phyloP scores from a whole-genome alignment of 352 stramenopile species.

The Globisporangium heterothallicum region DNA sequence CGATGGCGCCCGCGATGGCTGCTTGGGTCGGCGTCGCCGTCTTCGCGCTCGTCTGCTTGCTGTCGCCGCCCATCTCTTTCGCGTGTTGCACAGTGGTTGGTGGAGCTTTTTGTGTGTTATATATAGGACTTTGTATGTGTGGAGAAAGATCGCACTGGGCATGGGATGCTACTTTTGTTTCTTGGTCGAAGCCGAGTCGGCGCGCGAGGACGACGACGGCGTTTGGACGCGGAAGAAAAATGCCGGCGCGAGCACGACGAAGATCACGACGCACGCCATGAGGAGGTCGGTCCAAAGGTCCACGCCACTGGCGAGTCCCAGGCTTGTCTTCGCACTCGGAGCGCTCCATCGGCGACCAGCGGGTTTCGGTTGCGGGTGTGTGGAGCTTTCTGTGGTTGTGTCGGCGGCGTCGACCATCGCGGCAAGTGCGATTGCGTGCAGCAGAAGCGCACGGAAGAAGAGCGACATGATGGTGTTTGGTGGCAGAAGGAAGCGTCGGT shows the following conservation, averaged over 20 bases:
- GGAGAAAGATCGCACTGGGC: not conserved
- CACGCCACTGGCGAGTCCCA: not conserved
- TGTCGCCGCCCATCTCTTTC: not conserved
- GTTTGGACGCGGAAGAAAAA: slow-evolving; percentile 42
- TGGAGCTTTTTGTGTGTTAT: not conserved
- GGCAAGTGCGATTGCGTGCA: no score
- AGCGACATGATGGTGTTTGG: no score
- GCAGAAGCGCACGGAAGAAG: no score
- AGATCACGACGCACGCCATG: slow-evolving; percentile 52
- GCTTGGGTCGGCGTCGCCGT: slow-evolving; percentile 41
- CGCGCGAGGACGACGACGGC: not conserved
- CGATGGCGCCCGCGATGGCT: slow-evolving; percentile 51
- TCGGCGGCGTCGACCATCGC: no score
- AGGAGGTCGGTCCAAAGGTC: slow-evolving; percentile 54
- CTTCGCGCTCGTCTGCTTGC: slow-evolving; percentile 13
- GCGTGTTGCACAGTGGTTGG: not conserved
- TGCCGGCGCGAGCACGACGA: slow-evolving; percentile 59
- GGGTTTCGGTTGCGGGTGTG: no score
- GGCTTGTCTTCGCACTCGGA: not conserved
- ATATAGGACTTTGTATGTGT: slow-evolving; percentile 6
- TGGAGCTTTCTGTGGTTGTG: no score
- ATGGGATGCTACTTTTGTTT: slow-evolving; percentile 13
- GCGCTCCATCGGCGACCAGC: not conserved
- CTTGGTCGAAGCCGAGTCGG: not conserved
- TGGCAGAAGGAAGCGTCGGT: no score